Conservation (phyloP, 2,329 filamentous ascomycete genomes). For the Colletotrichum tropicale region DNA sequence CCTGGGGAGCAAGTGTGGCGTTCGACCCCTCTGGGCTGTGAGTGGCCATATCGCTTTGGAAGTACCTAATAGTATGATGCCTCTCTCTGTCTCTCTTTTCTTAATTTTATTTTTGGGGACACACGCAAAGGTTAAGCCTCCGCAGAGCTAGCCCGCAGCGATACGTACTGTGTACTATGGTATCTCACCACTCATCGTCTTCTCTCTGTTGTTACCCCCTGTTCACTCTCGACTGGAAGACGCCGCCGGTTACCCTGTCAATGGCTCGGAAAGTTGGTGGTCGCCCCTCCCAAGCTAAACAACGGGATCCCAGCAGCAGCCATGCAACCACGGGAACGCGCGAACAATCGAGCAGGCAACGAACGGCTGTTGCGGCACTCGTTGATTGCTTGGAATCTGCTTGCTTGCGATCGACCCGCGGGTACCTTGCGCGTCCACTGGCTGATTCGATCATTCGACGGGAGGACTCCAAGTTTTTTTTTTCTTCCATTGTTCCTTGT, state of each 20-base stretch:
- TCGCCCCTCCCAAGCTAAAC: slow-evolving; percentile 1
- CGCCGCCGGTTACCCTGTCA: slow-evolving; percentile 18
- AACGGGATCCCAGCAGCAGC: slow-evolving; percentile 1
- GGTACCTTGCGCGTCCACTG: not conserved
- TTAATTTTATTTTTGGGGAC: slow-evolving; percentile 12
- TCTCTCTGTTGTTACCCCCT: not conserved
- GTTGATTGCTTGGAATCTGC: slow-evolving; percentile 12
- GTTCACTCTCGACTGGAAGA: not conserved
- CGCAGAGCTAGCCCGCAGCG: not conserved
- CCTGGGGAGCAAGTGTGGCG: slow-evolving; percentile 11
- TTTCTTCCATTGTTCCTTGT: not conserved
- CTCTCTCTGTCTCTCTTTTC: not conserved
- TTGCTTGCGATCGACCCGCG: not conserved
- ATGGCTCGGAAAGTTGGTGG: not conserved
- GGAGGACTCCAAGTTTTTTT: not conserved
- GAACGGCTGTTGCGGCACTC: slow-evolving; percentile 14
- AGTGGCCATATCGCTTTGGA: not conserved
- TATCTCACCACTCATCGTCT: not conserved
- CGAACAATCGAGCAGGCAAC: slow-evolving; percentile 14
- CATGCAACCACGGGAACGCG: slow-evolving; percentile 16
- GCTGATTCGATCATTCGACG: not conserved
- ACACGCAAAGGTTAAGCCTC: not conserved
- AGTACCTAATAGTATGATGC: not conserved
- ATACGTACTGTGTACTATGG: not conserved
- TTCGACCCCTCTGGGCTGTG: not conserved